Evolutionary conservation across 768 basidiomycete species (phyloP).

Genomic region (Naganishia vishniacii): DNA sequence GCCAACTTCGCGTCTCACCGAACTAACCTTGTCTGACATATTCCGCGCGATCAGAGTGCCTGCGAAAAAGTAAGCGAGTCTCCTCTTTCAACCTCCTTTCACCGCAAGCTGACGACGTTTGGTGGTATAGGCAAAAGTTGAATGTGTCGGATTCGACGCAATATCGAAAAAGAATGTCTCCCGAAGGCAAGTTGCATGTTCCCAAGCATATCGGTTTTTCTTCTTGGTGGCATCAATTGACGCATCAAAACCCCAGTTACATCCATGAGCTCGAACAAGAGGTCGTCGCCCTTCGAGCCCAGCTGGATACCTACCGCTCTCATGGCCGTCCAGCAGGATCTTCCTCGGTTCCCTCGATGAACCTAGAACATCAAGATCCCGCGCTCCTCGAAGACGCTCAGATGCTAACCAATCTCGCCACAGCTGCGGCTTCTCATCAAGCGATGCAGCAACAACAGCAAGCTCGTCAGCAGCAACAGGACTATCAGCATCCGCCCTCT

Average conservation of each 20-base stretch:
- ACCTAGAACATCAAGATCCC: constrained; percentile 8
- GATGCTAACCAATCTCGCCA: constrained; percentile 14
- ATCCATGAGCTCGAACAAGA: constrained; percentile 49
- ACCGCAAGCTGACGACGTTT: neutral
- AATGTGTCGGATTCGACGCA: constrained; percentile 50
- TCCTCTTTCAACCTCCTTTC: neutral
- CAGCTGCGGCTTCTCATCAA: constrained; percentile 11
- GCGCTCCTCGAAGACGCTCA: constrained; percentile 6
- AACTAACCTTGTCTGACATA: constrained; percentile 8
- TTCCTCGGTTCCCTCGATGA: neutral
- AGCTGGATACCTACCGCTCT: constrained; percentile 31
- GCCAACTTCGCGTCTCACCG: neutral
- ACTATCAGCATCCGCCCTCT: neutral
- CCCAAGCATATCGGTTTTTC: neutral
- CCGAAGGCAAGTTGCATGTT: constrained; percentile 39
- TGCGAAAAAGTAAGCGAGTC: constrained; percentile 35
- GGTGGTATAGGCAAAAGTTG: constrained; percentile 41
- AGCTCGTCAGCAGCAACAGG: neutral
- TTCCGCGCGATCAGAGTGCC: constrained; percentile 25
- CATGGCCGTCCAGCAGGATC: neutral
- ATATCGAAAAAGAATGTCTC: constrained; percentile 49
- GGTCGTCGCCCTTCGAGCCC: constrained; percentile 43
- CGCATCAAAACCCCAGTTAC: constrained; percentile 35
- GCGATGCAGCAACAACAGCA: constrained; percentile 8
- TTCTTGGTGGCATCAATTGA: neutral